These are phyloP conservation scores for Trichoderma sp. DNA, from an alignment of 2,329 filamentous ascomycete species.

Conservation along the genomic window DNA sequence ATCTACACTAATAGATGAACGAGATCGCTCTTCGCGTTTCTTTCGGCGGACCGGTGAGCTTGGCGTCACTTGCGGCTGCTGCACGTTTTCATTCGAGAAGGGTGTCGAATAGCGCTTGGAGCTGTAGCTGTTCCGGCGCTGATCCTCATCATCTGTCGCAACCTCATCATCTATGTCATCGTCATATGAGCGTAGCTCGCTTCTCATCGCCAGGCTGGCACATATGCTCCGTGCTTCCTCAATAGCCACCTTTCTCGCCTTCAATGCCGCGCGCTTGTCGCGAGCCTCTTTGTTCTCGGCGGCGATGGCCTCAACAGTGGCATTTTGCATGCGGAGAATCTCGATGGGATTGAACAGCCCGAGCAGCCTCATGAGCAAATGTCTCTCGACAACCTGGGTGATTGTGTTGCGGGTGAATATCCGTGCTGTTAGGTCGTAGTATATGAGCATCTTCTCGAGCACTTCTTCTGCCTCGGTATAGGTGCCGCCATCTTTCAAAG, in stretches of 20 bases:
- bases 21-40: slow-evolving; percentile 35
- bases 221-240: slow-evolving; percentile 56
- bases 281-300: slow-evolving; percentile 59
- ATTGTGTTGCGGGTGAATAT: slow-evolving; percentile 58
- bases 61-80: slow-evolving; percentile 30
- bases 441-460: slow-evolving; percentile 60
- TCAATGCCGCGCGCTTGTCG: slow-evolving; percentile 52
- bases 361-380: slow-evolving; percentile 56
- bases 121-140: slow-evolving; percentile 22
- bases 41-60: slow-evolving; percentile 34
- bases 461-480: slow-evolving; percentile 58
- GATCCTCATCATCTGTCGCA: slow-evolving; percentile 40
- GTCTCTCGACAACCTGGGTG: slow-evolving; percentile 56
- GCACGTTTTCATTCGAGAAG: slow-evolving; percentile 27
- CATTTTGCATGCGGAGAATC: slow-evolving; percentile 52
- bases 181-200: slow-evolving; percentile 50
- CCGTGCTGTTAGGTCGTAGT: slow-evolving; percentile 57
- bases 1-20: slow-evolving; percentile 28
- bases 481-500: slow-evolving; percentile 49
- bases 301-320: slow-evolving; percentile 54
- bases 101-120: slow-evolving; percentile 29
- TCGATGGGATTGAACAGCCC: slow-evolving; percentile 57
- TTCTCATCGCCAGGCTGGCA: slow-evolving; percentile 56
- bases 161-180: slow-evolving; percentile 41
- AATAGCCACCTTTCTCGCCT: slow-evolving; percentile 54